Conservation (phyloP, 306 rosid species). For the Astragalus membranaceus region DNA sequence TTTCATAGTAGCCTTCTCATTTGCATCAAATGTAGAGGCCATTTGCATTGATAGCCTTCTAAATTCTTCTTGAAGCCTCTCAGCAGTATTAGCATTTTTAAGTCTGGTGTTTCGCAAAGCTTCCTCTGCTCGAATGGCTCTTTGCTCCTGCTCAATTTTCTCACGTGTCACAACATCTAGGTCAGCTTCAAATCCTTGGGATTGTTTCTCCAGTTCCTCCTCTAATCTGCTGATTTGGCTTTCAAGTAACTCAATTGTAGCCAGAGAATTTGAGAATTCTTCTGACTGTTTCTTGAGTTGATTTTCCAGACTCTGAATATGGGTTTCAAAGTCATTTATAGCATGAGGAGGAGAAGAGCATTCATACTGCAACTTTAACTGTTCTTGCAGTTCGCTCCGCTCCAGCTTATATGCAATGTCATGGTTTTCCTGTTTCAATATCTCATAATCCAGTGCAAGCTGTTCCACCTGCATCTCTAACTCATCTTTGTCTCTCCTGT, state of each 20-base stretch:
- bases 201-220: slow-evolving; percentile 74
- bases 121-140: slow-evolving; percentile 91
- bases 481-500: slow-evolving; percentile 85
- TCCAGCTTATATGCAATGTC: slow-evolving; percentile 73
- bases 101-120: slow-evolving; percentile 58
- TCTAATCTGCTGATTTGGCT: slow-evolving; percentile 53
- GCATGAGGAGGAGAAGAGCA: slow-evolving; percentile 54
- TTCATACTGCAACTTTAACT: slow-evolving; percentile 76
- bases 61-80: slow-evolving; percentile 85
- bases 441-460: slow-evolving; percentile 97
- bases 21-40: slow-evolving; percentile 75
- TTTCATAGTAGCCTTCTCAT: slow-evolving; percentile 68
- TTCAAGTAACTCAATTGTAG: slow-evolving; percentile 51
- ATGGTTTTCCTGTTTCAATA: slow-evolving; percentile 97
- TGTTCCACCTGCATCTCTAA: slow-evolving; percentile 98
- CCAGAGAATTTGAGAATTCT: slow-evolving; percentile 61
- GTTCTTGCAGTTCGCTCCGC: slow-evolving; percentile 87
- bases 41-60: slow-evolving; percentile 75
- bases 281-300: slow-evolving; percentile 57
- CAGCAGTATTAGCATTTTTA: slow-evolving; percentile 71
- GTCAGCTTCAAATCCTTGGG: slow-evolving; percentile 64
- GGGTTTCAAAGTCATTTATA: slow-evolving; percentile 43
- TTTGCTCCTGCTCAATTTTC: slow-evolving; percentile 88
- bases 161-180: slow-evolving; percentile 49
- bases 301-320: slow-evolving; percentile 54